phyloP scores from a whole-genome alignment of 1,284 basidiomycete species.

The Leucoagaricus sp. region DNA sequence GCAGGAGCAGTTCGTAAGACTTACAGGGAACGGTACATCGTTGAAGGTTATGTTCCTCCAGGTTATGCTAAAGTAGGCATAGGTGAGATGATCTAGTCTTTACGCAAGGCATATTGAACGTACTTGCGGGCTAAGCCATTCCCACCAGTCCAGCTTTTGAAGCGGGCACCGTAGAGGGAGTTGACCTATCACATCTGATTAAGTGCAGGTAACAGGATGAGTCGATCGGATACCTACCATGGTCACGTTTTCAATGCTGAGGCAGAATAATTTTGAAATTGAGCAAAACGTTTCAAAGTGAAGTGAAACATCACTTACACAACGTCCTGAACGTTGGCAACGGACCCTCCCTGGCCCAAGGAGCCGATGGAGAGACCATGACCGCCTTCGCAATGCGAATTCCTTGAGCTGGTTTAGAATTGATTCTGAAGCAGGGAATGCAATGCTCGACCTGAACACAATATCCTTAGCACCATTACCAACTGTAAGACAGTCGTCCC shows the following conservation, averaged over 20 bases:
- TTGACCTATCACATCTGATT: constrained; percentile 37
- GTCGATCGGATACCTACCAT: constrained; percentile 47
- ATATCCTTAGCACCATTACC: constrained; percentile 59
- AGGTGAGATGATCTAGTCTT: not conserved
- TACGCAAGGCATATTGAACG: constrained; percentile 18
- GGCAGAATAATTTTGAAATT: not conserved
- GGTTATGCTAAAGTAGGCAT: constrained; percentile 45
- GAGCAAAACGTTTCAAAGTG: not conserved
- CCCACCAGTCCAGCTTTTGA: constrained; percentile 70
- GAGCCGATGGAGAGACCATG: constrained; percentile 66
- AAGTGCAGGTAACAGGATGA: not conserved
- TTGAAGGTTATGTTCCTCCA: constrained; percentile 58
- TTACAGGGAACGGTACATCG: constrained; percentile 56
- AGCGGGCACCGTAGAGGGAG: constrained; percentile 57
- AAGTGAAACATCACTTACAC: constrained; percentile 36
- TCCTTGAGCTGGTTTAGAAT: constrained; percentile 27
- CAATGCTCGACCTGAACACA: constrained; percentile 44
- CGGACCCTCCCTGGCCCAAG: constrained; percentile 49
- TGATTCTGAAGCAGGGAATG: not conserved
- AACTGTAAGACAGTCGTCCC: constrained; percentile 64
- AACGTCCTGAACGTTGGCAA: constrained; percentile 56
- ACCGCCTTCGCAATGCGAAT: constrained; percentile 56
- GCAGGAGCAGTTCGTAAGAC: constrained; percentile 22
- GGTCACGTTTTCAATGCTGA: constrained; percentile 54
- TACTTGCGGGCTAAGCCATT: constrained; percentile 60